Evolutionary conservation across 768 basidiomycete species (phyloP).

Genomic region (Myochromella boudieri): DNA sequence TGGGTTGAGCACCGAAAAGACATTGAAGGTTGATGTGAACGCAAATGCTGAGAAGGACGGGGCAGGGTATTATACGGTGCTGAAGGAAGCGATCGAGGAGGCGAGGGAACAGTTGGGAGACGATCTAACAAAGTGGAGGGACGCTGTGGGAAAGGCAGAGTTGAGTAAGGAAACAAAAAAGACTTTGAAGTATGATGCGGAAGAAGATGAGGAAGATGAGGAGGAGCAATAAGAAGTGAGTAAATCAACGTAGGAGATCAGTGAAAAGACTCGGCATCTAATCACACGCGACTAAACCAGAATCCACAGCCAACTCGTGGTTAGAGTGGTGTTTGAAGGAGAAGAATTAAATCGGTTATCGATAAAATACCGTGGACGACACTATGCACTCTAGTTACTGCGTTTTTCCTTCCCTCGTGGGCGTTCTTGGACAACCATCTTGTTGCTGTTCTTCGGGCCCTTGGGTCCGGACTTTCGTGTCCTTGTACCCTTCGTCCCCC

Average conservation of each 20-base stretch:
- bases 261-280: slow-evolving; percentile 3
- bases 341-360: slow-evolving; percentile 6
- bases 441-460: slow-evolving; percentile 88
- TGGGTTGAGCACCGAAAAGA: slow-evolving; percentile 19
- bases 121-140: slow-evolving; percentile 74
- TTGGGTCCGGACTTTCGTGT: slow-evolving; percentile 92
- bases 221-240: slow-evolving; percentile 17
- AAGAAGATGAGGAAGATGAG: slow-evolving; percentile 47
- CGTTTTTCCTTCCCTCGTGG: slow-evolving; percentile 68
- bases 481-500: slow-evolving; percentile 88
- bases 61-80: slow-evolving; percentile 47
- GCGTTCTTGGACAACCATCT: slow-evolving; percentile 80
- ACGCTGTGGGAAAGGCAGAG: slow-evolving; percentile 67
- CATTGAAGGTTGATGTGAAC: slow-evolving; percentile 19
- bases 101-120: slow-evolving; percentile 59
- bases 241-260: slow-evolving; percentile 4
- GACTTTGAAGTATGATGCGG: slow-evolving; percentile 38
- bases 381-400: slow-evolving; percentile 32
- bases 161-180: slow-evolving; percentile 54
- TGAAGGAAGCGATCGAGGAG: slow-evolving; percentile 47
- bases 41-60: slow-evolving; percentile 18
- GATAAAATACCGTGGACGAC: slow-evolving; percentile 10
- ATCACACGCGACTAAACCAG: slow-evolving; percentile 5
- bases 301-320: too few relatives aligned
- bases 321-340: not conserved